phyloP scores from a whole-genome alignment of 1,139 yeast genomes.

The Saccharomyces hybrid region DNA sequence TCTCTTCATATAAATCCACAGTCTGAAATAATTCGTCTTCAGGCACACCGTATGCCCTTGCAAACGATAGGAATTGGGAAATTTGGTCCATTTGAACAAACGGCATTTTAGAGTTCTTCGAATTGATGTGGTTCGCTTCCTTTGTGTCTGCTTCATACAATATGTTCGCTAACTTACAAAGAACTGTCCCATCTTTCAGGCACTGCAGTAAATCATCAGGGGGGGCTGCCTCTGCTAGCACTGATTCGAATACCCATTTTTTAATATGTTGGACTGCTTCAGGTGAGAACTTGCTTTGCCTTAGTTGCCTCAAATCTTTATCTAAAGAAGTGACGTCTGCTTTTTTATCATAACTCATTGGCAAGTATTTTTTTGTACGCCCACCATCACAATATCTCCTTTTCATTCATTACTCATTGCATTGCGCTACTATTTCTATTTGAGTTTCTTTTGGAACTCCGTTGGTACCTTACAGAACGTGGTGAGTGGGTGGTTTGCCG shows the following conservation, averaged over 20 bases:
- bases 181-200: constrained; percentile 57
- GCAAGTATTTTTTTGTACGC: not conserved
- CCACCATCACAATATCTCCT: not conserved
- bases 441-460: not conserved
- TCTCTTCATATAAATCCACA: constrained; percentile 62
- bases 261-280: constrained; percentile 39
- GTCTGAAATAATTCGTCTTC: constrained; percentile 83
- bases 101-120: constrained; percentile 65
- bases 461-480: not conserved
- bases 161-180: constrained; percentile 40
- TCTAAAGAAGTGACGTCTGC: constrained; percentile 48
- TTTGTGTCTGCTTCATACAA: constrained; percentile 35
- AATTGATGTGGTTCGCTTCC: constrained; percentile 36
- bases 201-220: constrained; percentile 39
- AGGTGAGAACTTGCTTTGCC: constrained; percentile 43
- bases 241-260: constrained; percentile 40
- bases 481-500: not conserved
- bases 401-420: not conserved
- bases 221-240: constrained; percentile 29
- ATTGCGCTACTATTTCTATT: not conserved
- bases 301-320: constrained; percentile 43
- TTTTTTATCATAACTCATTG: constrained; percentile 22
- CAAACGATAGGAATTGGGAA: constrained; percentile 56
- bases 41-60: constrained; percentile 60
- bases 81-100: constrained; percentile 87